Evolutionary conservation across 1,284 basidiomycete species (phyloP).

Genomic region (Meira miltonrushii): DNA sequence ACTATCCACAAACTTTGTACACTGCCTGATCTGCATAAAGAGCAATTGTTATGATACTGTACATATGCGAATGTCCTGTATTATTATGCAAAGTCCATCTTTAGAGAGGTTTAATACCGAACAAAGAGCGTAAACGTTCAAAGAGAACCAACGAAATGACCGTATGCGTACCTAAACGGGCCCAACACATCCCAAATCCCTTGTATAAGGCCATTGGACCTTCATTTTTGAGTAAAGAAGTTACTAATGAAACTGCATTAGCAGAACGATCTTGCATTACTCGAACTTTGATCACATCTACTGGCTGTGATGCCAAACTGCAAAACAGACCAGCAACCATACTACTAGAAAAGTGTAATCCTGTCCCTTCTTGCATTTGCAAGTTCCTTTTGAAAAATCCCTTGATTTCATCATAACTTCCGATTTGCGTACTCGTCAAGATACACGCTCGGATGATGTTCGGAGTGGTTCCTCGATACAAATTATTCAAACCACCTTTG

Average conservation of each 20-base stretch:
- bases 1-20: no score
- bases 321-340: conserved; percentile 37
- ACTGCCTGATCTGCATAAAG: no score
- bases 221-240: conserved; percentile 28
- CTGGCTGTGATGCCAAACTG: conserved; percentile 28
- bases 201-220: conserved; percentile 38
- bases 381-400: conserved; percentile 20
- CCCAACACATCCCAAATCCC: conserved; percentile 43
- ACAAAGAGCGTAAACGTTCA: conserved; percentile 30
- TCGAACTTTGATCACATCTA: conserved; percentile 37
- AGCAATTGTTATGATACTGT: no score
- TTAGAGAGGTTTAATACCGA: conserved; percentile 38
- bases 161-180: conserved; percentile 33
- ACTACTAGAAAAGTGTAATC: conserved; percentile 28
- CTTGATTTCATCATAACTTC: conserved; percentile 37
- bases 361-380: conserved; percentile 24
- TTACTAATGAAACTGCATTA: conserved; percentile 25
- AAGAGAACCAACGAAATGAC: conserved; percentile 39
- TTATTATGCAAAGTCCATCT: no score
- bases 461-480: conserved; percentile 35
- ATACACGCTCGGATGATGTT: conserved; percentile 35
- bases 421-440: conserved; percentile 33
- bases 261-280: conserved; percentile 33
- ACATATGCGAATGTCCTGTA: no score
- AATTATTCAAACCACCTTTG: conserved; percentile 20